Evolutionary conservation across 352 stramenopile genomes (phyloP).

Genomic region (Pythium myriotylum): DNA sequence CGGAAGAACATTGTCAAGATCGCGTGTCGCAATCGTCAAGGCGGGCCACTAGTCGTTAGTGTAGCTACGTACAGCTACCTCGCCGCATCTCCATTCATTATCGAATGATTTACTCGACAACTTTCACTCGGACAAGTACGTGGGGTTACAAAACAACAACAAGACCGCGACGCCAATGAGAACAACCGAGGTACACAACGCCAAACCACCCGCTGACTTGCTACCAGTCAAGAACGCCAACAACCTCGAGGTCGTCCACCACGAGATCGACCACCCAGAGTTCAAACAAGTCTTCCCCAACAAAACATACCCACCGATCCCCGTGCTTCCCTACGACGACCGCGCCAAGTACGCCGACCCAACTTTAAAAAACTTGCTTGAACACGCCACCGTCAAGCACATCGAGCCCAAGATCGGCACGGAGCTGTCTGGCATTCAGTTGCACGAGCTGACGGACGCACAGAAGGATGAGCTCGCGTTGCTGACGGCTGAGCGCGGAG

Average conservation of each 20-base stretch:
- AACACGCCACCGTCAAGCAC: slow-evolving; percentile 23
- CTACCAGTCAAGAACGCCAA: slow-evolving; percentile 32
- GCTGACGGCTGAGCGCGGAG: slow-evolving; percentile 14
- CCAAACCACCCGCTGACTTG: too few species aligned
- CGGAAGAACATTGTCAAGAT: too few species aligned
- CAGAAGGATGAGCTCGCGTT: slow-evolving; percentile 31
- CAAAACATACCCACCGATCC: slow-evolving; percentile 34
- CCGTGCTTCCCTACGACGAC: slow-evolving; percentile 33
- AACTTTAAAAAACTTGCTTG: slow-evolving; percentile 37
- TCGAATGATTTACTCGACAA: too few species aligned
- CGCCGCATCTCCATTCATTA: too few species aligned
- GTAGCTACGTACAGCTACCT: too few species aligned
- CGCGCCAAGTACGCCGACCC: slow-evolving; percentile 35
- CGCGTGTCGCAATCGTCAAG: too few species aligned
- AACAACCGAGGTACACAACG: too few species aligned
- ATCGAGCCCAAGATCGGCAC: slow-evolving; percentile 31
- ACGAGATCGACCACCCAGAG: slow-evolving; percentile 20
- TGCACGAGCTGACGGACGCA: slow-evolving; percentile 35
- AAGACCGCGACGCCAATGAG: too few species aligned
- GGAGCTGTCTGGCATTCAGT: slow-evolving; percentile 31
- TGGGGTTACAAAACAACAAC: too few species aligned
- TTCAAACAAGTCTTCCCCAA: slow-evolving; percentile 30
- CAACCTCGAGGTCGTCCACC: slow-evolving; percentile 19
- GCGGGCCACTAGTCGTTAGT: too few species aligned
- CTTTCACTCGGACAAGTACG: too few species aligned